Evolutionary conservation across 139 green algal genomes (phyloP).

Genomic region (Gonium pectorale): DNA sequence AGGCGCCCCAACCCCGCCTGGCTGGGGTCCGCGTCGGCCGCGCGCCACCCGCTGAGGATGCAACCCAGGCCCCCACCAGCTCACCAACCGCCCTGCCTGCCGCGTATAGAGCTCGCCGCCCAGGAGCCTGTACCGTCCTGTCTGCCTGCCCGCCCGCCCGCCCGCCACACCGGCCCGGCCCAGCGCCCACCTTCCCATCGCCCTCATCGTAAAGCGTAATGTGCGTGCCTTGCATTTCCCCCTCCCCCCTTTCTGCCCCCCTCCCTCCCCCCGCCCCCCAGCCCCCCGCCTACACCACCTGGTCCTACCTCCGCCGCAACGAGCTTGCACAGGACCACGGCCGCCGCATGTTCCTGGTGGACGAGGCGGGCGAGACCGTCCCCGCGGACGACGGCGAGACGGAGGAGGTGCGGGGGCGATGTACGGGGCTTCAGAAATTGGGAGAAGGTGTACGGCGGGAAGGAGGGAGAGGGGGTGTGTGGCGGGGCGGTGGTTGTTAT

Average conservation of each 20-base stretch:
- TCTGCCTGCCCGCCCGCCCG: too few relatives aligned
- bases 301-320: slow-evolving; percentile 69
- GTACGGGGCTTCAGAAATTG: too few relatives aligned
- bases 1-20: too few relatives aligned
- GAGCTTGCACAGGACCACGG: slow-evolving; percentile 66
- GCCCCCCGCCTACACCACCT: slow-evolving; percentile 72
- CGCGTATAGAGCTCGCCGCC: too few relatives aligned
- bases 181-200: too few relatives aligned
- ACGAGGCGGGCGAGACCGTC: slow-evolving; percentile 59
- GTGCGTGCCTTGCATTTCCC: not conserved
- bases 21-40: too few relatives aligned
- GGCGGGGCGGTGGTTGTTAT: too few relatives aligned
- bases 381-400: slow-evolving; percentile 44
- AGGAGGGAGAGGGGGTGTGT: not conserved
- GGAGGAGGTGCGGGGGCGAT: not conserved
- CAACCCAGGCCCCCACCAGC: too few relatives aligned
- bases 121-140: too few relatives aligned
- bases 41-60: too few relatives aligned
- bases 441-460: not conserved
- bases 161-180: too few relatives aligned
- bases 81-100: too few relatives aligned
- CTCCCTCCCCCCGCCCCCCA: slow-evolving; percentile 4
- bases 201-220: not conserved
- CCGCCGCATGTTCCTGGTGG: slow-evolving; percentile 77
- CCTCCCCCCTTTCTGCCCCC: not conserved